Evolutionary conservation across 139 green algal genomes (phyloP), one percentile per base, ranked within the genome.

Genomic region (Limnomonas spitsbergensis): DNA sequence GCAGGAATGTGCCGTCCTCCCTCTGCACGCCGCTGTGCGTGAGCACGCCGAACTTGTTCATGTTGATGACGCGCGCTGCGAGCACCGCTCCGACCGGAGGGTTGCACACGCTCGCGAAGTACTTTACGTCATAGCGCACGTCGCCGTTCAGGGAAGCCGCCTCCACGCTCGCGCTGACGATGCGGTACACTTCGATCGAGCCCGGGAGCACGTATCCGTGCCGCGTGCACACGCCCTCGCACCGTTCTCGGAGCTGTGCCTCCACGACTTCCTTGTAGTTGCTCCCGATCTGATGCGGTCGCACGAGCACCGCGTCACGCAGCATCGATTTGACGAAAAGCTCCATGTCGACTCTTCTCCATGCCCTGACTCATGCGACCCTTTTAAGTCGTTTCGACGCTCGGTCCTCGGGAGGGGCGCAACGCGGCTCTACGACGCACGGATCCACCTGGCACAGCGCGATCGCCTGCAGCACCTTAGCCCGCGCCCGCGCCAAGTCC

Each of bases 361-460:
- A 61, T 29, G 47, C 14, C 14, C 14, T 61, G 47, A 61, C 14
- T 61, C 14, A 14, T 14, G 14, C 47, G 20, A 14, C 47, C 20
- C 20, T 61, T 61, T 61, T 61, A 61, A 29, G 47, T 61, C 47
- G n/a, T n/a, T n/a, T n/a, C n/a, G n/a, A n/a, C n/a, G n/a, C n/a
- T n/a, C n/a, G n/a, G n/a, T n/a, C n/a, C n/a, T n/a, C n/a, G n/a
- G n/a, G n/a, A n/a, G n/a, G n/a, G n/a, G n/a, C n/a, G n/a, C n/a
- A n/a, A n/a, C n/a, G n/a, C n/a, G n/a, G n/a, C n/a, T n/a, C n/a
- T n/a, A n/a, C n/a, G n/a, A n/a, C n/a, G n/a, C n/a, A n/a, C n/a
- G n/a, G n/a, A n/a, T n/a, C n/a, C n/a, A n/a, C n/a, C n/a, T n/a
- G n/a, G n/a, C n/a, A n/a, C n/a, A n/a, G n/a, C n/a, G n/a, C n/a